Percentiles rank a stretch among this genome's conserved stretches.
These are phyloP conservation scores for Yamadazyma membranifaciens DNA, from an alignment of 1,139 yeast species.

Conservation along the genomic window DNA sequence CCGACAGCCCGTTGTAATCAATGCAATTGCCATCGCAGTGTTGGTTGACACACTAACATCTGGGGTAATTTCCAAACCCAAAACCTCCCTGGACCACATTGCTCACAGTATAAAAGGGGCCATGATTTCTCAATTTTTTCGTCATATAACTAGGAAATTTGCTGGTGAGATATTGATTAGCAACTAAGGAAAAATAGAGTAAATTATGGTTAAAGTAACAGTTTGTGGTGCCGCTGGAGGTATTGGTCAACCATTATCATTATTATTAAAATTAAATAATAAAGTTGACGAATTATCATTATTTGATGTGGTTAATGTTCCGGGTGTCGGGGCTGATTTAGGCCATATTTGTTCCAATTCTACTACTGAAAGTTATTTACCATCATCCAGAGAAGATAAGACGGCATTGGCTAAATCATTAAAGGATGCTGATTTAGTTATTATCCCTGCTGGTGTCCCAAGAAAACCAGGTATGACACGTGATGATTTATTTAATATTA, in stretches of 20 bases:
- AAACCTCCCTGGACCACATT: no score
- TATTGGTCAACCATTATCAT: constrained; percentile 96
- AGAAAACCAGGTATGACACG: constrained; percentile 99
- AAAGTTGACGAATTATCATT: constrained; percentile 82
- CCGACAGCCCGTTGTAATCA: no score
- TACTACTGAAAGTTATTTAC: constrained; percentile 76
- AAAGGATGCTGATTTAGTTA: constrained; percentile 78
- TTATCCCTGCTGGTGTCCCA: constrained; percentile 99
- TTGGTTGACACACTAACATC: neutral
- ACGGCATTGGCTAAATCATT: constrained; percentile 75
- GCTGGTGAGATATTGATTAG: no score
- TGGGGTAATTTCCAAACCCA: neutral
- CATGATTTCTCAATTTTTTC: no score
- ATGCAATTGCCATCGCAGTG: neutral
- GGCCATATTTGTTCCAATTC: constrained; percentile 93
- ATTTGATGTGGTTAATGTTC: constrained; percentile 91
- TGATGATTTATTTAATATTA: constrained; percentile 96
- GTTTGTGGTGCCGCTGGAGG: constrained; percentile 98
- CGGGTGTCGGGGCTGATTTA: constrained; percentile 96
- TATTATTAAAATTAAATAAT: constrained; percentile 82
- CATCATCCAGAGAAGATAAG: constrained; percentile 64
- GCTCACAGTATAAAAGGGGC: no score
- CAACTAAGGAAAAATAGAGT: neutral
- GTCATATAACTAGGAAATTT: no score
- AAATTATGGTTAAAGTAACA: constrained; percentile 63